Base-by-base conservation (phyloP, 192 early-diverging fungal genomes). In the Coemansia sp. region DNA sequence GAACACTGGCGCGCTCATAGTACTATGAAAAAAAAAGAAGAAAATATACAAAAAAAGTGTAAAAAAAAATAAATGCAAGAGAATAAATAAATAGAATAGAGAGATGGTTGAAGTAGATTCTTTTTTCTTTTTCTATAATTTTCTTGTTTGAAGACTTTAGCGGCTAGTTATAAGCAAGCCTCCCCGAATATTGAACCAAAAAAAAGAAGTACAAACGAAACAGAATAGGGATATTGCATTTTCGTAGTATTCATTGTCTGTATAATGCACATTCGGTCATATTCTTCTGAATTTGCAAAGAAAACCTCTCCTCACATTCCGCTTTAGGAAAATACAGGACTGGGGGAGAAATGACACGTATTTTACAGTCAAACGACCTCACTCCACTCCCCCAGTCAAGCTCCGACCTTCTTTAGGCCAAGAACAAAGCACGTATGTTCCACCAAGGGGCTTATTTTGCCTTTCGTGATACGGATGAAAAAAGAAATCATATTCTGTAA, bases 1-100 rank as follows among this genome's bases (percentile, higher is more conserved):
- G 27, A 83, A 71, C 34, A 71, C 61, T 5, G 72, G 60, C 12
- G 47, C 22, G 49, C 47, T 46, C 78, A 79, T 79, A 1, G 43
- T 29, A 8, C 31, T 12, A 38, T 43, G 4, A 7, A 36, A 39
- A 61, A 40, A 3, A 15, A 50, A 55, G 27, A 22, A 6, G n/a
- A 50, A 50, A 50, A 11, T 24, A 24, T 24, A 24, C 24, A 13
- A 27, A 46, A 29, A 3, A 38, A 24, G 24, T 24, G 24, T 24
- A 24, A 50, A 36, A 47, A 16, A 34, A 60, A 50, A 61, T 7
- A 49, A 5, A 53, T 24, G 24, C 24, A 53, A 27, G 13, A 55
- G 58, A n/a, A 9, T 22, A 50, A 24, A 47, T 24, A 61, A 60
- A 62, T 34, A 2, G 55, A 31, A 16, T 15, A 18, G 31, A 58